Evolutionary conservation across 1,284 basidiomycete genomes (phyloP).

Genomic region (Moesziomyces parantarcticus): DNA sequence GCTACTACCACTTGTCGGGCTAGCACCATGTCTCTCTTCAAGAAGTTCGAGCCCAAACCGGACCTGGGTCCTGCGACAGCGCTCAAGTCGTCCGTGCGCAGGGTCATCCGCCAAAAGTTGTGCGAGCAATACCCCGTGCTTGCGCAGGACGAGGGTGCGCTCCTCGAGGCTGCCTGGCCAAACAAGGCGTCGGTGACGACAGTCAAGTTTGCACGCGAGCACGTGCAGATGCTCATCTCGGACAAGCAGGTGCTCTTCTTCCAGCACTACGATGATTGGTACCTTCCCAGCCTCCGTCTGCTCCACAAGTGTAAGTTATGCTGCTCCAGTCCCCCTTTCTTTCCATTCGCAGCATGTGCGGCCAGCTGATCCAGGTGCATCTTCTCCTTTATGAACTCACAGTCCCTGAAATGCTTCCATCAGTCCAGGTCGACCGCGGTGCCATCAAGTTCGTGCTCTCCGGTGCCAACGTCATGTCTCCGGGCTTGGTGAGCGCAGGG

Average conservation of each 20-base stretch:
- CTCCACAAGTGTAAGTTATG: slow-evolving; percentile 78
- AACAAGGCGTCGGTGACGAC: slow-evolving; percentile 95
- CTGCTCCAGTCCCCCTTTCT: neutral
- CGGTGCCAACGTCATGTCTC: slow-evolving; percentile 73
- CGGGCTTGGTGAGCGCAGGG: slow-evolving; percentile 90
- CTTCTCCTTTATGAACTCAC: neutral
- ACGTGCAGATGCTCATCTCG: slow-evolving; percentile 90
- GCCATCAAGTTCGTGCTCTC: slow-evolving; percentile 96
- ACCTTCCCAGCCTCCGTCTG: slow-evolving; percentile 86
- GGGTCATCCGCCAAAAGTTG: slow-evolving; percentile 83
- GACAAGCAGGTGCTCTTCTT: slow-evolving; percentile 90
- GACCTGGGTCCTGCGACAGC: slow-evolving; percentile 94
- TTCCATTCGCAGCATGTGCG: neutral
- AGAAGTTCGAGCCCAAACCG: slow-evolving; percentile 73
- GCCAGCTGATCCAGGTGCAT: slow-evolving; percentile 2
- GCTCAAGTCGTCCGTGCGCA: slow-evolving; percentile 92
- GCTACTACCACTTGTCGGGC: neutral
- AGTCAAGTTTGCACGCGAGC: slow-evolving; percentile 92
- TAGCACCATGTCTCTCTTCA: slow-evolving; percentile 65
- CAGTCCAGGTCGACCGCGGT: slow-evolving; percentile 90
- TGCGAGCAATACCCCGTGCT: slow-evolving; percentile 81
- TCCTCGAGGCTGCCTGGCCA: slow-evolving; percentile 92
- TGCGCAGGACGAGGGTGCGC: slow-evolving; percentile 71
- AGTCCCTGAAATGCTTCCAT: slow-evolving; percentile 78
- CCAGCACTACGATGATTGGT: slow-evolving; percentile 95